Evolutionary conservation across 2,329 filamentous ascomycete species (phyloP), one percentile per base, ranked within the genome.

Genomic region (Cercospora zeina): DNA sequence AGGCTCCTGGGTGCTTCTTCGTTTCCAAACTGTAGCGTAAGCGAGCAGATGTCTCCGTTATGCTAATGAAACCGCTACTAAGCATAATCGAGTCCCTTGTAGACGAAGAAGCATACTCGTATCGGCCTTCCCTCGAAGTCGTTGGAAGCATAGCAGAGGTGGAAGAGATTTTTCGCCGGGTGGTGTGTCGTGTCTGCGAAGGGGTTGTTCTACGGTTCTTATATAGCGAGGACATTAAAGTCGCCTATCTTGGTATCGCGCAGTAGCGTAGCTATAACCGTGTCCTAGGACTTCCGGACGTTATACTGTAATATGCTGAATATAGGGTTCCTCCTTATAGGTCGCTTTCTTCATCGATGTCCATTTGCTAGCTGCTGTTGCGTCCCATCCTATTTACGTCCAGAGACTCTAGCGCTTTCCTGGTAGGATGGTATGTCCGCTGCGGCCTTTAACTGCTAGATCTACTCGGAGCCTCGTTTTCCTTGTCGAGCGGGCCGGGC

Each of bases 71-170:
- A 49, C 21, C 10, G 21, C 45, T 14, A 49, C 21, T 30, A 2
- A 7, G 45, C 10, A 49, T 49, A 14, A n/a, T 49, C 21, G 21
- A 49, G 45, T 30, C 45, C 19, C 21, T 49, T 49, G 6, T 49
- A 11, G 21, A 49, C 45, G 21, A 49, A 49, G 45, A 49, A 27
- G 45, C 45, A 49, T 49, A 49, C 10, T 49, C 45, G 45, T 49
- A 10, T 49, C 10, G 21, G 45, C 19, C 21, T 49, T 14, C 21
- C 45, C 10, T 27, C 45, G 2, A 16, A 8, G 6, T 49, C 10
- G 10, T 49, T 49, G 3, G 45, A 14, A 49, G 45, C 10, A 30
- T 27, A 49, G 45, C 21, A 49, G 45, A 49, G 45, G 9, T 49
- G 14, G 21, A 49, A 49, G 21, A 49, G 3, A 7, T 49, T 7